Evolutionary conservation across 2,329 filamentous ascomycete genomes (phyloP), one percentile per base, ranked within the genome.

Genomic region (Chalaropsis ovoidea): DNA sequence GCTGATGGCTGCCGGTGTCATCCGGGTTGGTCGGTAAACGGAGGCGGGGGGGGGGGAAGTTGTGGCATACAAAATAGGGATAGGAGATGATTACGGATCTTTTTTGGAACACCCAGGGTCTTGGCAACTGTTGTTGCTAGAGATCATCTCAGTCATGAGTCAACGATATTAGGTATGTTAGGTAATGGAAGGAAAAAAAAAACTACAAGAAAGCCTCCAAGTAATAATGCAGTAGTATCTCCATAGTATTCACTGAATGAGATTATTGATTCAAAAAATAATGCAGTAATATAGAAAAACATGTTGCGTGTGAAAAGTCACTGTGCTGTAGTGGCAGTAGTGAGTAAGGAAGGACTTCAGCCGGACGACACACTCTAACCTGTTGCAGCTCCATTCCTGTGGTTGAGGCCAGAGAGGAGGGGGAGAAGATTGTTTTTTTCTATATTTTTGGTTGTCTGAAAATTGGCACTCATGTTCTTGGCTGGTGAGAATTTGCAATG

Each of bases 1-100:
- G 79, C 79, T 97, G 71, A 87, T 96, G 70, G 90, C 90, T 65
- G 92, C 93, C 54, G 92, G 94, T 73, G 91, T 96, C 15, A 96
- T 96, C 72, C 85, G 89, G 54, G 81, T 93, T 70, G 88, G 89
- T 39, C 75, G 76, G 68, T 77, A 71, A 72, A 60, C 6, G 31
- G 6, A 62, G 22, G 39, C 15, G 35, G 13, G n/a, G 15, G 42
- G 27, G 43, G 27, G 19, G 35, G 56, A 54, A 3, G 22, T 39
- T 60, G 13, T 47, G 24, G 45, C 22, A 47, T 62, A 54, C 41
- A 56, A 13, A 42, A 52, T 60, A 27, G 45, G n/a, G 31, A 19
- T n/a, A 42, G 49, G 58, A 22, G 61, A 47, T 56, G 31, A 61
- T 56, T 31, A 54, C 47, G 47, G 35, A 41, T 22, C 62, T 54